Percentiles rank a stretch among this genome's conserved stretches.
Conservation (phyloP, 768 basidiomycete genomes). For the Naganishia vishniacii region DNA sequence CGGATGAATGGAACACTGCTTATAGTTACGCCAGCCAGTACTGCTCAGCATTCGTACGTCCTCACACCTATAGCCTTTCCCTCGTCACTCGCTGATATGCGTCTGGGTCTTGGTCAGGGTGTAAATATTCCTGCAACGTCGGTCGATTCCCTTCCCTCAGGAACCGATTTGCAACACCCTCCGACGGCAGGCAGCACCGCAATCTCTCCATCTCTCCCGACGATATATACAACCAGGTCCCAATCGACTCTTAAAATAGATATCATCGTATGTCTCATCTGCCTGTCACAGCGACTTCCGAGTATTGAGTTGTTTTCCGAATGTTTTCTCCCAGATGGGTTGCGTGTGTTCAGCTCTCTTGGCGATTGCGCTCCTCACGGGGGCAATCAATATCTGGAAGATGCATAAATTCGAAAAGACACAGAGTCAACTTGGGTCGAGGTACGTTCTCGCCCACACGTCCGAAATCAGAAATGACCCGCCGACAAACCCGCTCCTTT, state of each 20-base stretch:
- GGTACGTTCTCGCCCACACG: too few relatives aligned
- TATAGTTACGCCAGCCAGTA: neutral
- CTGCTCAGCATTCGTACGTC: conserved; percentile 5
- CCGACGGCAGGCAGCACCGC: neutral
- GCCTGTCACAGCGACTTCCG: neutral
- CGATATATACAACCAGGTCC: neutral
- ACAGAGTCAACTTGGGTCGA: neutral
- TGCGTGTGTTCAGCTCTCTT: neutral
- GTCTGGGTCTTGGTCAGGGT: neutral
- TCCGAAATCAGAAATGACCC: too few relatives aligned
- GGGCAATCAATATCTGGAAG: neutral
- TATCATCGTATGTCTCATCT: neutral
- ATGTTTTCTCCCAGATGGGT: conserved; percentile 14
- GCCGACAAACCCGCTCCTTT: too few relatives aligned
- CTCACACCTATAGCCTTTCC: too few relatives aligned
- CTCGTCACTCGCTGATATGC: neutral
- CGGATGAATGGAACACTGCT: neutral
- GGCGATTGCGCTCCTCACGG: neutral
- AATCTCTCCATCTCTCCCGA: neutral
- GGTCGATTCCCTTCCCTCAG: neutral
- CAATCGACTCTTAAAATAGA: neutral
- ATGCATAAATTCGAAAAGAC: neutral
- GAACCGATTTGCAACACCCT: neutral
- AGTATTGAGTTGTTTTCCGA: too few relatives aligned
- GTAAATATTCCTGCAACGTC: neutral